Evolutionary conservation across 2,329 filamentous ascomycete species (phyloP).

Genomic region (Curvularia hawaiiensis): DNA sequence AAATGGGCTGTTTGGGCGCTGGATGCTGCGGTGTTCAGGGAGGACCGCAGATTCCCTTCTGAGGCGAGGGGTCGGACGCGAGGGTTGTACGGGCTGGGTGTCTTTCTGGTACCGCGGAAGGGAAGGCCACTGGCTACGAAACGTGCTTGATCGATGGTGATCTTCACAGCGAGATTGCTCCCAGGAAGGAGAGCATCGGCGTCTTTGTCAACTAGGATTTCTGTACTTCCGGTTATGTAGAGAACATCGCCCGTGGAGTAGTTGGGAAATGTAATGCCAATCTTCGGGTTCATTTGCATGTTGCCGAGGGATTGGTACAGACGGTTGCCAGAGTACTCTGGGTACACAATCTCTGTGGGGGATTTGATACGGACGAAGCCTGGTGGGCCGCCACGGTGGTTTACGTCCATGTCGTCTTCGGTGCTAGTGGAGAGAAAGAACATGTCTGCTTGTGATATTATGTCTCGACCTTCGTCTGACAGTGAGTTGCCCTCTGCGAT

Average conservation of each 20-base stretch:
- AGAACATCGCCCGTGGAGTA: conserved; percentile 74
- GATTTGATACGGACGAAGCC: conserved; percentile 75
- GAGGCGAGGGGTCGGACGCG: conserved; percentile 66
- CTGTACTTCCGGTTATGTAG: conserved; percentile 72
- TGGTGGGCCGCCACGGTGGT: conserved; percentile 74
- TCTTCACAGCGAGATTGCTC: conserved; percentile 73
- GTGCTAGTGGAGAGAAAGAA: conserved; percentile 78
- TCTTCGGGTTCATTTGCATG: conserved; percentile 66
- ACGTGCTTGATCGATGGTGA: conserved; percentile 65
- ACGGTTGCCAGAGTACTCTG: conserved; percentile 84
- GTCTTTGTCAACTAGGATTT: conserved; percentile 67
- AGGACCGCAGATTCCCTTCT: conserved; percentile 56
- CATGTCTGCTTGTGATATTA: conserved; percentile 71
- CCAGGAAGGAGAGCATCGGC: conserved; percentile 68
- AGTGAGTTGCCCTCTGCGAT: conserved; percentile 57
- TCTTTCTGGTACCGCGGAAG: conserved; percentile 66
- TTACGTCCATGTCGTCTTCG: conserved; percentile 76
- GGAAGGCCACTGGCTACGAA: conserved; percentile 69
- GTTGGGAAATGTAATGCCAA: conserved; percentile 75
- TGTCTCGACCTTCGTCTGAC: conserved; percentile 58
- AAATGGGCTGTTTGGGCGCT: conserved; percentile 59
- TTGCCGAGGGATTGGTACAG: conserved; percentile 87
- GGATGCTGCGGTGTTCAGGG: neutral
- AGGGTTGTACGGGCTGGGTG: conserved; percentile 80
- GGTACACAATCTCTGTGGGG: conserved; percentile 71